phyloP scores from a whole-genome alignment of 2,329 filamentous ascomycete genomes.

The Gyromitra esculenta region DNA sequence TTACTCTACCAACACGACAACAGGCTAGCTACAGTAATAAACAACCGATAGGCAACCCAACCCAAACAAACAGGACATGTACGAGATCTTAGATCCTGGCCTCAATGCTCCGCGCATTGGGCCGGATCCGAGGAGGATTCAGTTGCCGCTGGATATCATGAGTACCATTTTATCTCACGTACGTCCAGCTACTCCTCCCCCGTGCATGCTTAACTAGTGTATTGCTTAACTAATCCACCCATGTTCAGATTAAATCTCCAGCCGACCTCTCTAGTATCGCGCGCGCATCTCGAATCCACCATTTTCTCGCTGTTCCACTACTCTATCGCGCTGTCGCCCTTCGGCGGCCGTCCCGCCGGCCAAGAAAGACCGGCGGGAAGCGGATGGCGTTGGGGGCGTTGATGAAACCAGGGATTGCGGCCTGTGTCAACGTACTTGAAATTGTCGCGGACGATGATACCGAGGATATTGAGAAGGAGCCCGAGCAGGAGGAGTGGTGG shows the following conservation, averaged over 20 bases:
- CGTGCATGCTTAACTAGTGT: neutral
- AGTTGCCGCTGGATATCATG: constrained; percentile 48
- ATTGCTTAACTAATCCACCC: constrained; percentile 14
- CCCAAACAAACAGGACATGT: constrained; percentile 23
- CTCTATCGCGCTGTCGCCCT: constrained; percentile 49
- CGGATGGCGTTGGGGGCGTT: constrained; percentile 46
- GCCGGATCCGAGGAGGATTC: constrained; percentile 37
- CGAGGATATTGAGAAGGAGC: neutral
- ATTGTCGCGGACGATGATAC: constrained; percentile 21
- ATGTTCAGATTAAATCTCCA: constrained; percentile 46
- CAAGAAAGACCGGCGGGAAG: neutral
- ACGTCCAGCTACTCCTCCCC: neutral
- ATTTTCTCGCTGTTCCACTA: constrained; percentile 48
- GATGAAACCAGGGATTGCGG: constrained; percentile 48
- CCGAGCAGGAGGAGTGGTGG: constrained; percentile 27
- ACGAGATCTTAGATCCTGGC: constrained; percentile 44
- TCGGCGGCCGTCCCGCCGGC: constrained; percentile 23
- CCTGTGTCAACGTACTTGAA: constrained; percentile 47
- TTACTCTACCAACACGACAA: neutral
- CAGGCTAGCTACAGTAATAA: constrained; percentile 3
- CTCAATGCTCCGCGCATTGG: constrained; percentile 26
- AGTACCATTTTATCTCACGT: constrained; percentile 43
- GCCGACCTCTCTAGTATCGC: constrained; percentile 46
- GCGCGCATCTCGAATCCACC: constrained; percentile 49
- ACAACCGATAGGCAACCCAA: neutral